A percentile compares a stretch with the other conserved stretches of the same genome.
These are phyloP conservation scores for Saccharomyces hybrid DNA, from an alignment of 1,139 yeast genomes.

Conservation along the genomic window DNA sequence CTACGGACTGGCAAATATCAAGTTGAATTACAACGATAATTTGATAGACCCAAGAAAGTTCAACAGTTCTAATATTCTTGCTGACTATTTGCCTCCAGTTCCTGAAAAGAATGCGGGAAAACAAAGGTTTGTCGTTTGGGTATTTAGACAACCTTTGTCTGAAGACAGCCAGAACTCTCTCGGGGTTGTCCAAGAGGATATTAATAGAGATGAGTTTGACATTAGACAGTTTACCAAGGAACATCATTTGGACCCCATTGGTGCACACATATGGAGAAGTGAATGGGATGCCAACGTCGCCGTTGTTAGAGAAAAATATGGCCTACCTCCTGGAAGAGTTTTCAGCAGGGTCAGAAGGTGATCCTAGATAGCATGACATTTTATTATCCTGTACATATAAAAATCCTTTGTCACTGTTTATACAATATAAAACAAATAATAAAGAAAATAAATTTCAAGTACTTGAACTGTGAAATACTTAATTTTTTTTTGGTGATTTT, in stretches of 20 bases:
- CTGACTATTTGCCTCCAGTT: conserved; percentile 68
- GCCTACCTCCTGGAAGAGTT: conserved; percentile 66
- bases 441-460: background rate
- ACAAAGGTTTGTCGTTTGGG: conserved; percentile 88
- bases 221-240: conserved; percentile 58
- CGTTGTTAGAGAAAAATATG: conserved; percentile 59
- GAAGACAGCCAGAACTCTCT: conserved; percentile 7
- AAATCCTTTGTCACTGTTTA: background rate
- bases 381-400: background rate
- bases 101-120: conserved; percentile 82
- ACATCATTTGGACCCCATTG: conserved; percentile 60
- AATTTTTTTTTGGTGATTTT: background rate
- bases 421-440: background rate
- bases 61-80: conserved; percentile 32
- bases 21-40: conserved; percentile 52
- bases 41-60: conserved; percentile 47
- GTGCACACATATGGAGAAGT: conserved; percentile 91
- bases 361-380: conserved; percentile 2
- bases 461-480: background rate
- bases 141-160: conserved; percentile 54
- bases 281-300: conserved; percentile 71
- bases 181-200: conserved; percentile 17
- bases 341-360: conserved; percentile 48
- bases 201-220: conserved; percentile 48
- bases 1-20: conserved; percentile 70